A percentile compares a stretch with the other conserved stretches of the same genome.
These are phyloP conservation scores for Adansonia gregorii DNA, from an alignment of 441 rosid species.

Conservation along the genomic window DNA sequence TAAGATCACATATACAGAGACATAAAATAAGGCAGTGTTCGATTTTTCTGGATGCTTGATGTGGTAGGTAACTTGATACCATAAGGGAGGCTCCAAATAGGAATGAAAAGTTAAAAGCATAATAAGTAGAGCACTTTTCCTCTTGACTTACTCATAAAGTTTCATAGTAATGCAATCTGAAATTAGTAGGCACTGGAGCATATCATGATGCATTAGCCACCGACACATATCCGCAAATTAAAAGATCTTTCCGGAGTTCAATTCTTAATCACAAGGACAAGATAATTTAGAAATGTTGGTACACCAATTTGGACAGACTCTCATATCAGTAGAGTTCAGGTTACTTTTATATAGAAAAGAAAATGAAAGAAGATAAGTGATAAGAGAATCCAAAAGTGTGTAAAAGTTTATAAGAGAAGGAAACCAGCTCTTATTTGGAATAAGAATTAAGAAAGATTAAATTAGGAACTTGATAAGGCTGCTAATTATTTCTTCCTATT, in stretches of 20 bases:
- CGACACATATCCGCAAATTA: neutral
- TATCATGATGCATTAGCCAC: neutral
- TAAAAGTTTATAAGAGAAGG: neutral
- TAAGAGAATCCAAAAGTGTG: neutral
- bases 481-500: neutral
- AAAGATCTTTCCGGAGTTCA: neutral
- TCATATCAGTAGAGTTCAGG: neutral
- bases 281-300: neutral
- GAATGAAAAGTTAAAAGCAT: conserved; percentile 9
- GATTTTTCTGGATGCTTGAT: neutral
- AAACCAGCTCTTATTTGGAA: neutral
- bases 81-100: neutral
- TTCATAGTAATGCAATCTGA: neutral
- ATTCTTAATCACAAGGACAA: neutral
- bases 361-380: neutral
- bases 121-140: conserved; percentile 3
- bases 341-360: neutral
- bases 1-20: no score
- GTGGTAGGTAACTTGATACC: conserved; percentile 1
- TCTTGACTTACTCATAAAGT: no score
- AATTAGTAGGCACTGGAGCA: neutral
- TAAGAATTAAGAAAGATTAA: neutral
- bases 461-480: neutral
- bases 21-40: neutral
- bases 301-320: neutral